These are phyloP conservation scores for Populus davidiana DNA, from an alignment of 345 rosid species.

Conservation along the genomic window DNA sequence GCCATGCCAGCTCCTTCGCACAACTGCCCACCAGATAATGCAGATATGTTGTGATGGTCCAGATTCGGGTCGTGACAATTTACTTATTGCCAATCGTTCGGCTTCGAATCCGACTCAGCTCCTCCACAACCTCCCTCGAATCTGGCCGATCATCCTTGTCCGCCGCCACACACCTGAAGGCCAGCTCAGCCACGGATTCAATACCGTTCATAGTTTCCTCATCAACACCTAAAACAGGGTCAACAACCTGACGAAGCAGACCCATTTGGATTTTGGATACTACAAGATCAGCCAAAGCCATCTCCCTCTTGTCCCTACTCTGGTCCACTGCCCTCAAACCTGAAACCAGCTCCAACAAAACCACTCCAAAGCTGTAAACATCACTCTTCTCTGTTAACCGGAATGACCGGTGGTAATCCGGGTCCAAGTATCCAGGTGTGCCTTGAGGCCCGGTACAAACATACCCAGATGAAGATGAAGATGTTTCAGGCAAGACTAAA, in stretches of 20 bases:
- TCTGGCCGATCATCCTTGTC: conserved; percentile 93
- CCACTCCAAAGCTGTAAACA: conserved; percentile 85
- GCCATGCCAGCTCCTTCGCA: conserved; percentile 29
- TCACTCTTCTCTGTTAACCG: conserved; percentile 89
- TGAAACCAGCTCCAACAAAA: conserved; percentile 72
- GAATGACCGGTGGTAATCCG: conserved; percentile 88
- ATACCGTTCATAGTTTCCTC: conserved; percentile 47
- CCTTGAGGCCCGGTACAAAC: conserved; percentile 97
- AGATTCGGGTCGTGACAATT: too few species aligned
- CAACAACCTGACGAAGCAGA: conserved; percentile 60
- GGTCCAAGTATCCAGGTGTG: conserved; percentile 86
- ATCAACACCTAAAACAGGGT: conserved; percentile 44
- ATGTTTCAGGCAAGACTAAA: conserved; percentile 41
- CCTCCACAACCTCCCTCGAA: conserved; percentile 69
- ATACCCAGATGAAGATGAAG: conserved; percentile 46
- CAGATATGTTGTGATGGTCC: too few species aligned
- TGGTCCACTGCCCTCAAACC: conserved; percentile 89
- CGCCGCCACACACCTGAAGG: conserved; percentile 84
- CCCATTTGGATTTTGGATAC: conserved; percentile 87
- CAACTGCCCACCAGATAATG: too few species aligned
- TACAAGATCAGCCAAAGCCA: conserved; percentile 77
- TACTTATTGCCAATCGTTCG: conserved; percentile 25
- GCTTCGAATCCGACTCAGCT: conserved; percentile 59
- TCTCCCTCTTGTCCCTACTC: conserved; percentile 66
- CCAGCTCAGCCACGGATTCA: conserved; percentile 78